Evolutionary conservation across 2,329 filamentous ascomycete genomes (phyloP).

Genomic region (Monosporascus sp.): DNA sequence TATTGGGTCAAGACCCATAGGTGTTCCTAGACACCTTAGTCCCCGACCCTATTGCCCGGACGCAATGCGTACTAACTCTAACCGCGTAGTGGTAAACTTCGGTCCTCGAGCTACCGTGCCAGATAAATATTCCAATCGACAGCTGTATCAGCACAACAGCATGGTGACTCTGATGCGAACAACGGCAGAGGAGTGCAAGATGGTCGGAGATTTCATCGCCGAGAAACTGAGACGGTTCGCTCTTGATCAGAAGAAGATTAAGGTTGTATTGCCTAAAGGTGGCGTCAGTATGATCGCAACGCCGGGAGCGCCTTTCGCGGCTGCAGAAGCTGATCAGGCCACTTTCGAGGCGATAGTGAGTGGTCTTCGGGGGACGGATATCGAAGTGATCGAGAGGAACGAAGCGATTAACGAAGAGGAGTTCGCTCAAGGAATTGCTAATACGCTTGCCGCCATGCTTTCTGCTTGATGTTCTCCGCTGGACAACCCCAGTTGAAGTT

Average conservation of each 20-base stretch:
- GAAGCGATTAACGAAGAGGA: not conserved
- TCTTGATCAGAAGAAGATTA: not conserved
- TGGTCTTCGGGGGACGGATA: not conserved
- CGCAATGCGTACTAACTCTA: too few relatives aligned
- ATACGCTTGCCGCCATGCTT: not conserved
- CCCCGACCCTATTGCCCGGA: too few relatives aligned
- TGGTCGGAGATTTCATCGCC: not conserved
- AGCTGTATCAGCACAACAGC: constrained; percentile 58
- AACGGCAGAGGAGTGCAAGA: not conserved
- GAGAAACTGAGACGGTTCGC: not conserved
- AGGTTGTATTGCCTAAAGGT: not conserved
- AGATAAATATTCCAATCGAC: constrained; percentile 43
- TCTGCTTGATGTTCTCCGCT: not conserved
- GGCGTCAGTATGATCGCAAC: not conserved
- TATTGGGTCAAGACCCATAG: too few relatives aligned
- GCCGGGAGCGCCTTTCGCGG: not conserved
- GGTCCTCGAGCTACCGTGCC: constrained; percentile 34
- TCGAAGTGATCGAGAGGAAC: not conserved
- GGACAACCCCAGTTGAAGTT: too few relatives aligned
- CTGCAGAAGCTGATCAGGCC: not conserved
- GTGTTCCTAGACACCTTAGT: too few relatives aligned
- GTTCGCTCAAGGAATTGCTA: not conserved
- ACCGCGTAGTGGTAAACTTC: constrained; percentile 18
- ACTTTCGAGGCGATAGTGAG: not conserved
- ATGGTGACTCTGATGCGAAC: not conserved